phyloP scores from a whole-genome alignment of 345 rosid species.

The Citrus mangshanensis region DNA sequence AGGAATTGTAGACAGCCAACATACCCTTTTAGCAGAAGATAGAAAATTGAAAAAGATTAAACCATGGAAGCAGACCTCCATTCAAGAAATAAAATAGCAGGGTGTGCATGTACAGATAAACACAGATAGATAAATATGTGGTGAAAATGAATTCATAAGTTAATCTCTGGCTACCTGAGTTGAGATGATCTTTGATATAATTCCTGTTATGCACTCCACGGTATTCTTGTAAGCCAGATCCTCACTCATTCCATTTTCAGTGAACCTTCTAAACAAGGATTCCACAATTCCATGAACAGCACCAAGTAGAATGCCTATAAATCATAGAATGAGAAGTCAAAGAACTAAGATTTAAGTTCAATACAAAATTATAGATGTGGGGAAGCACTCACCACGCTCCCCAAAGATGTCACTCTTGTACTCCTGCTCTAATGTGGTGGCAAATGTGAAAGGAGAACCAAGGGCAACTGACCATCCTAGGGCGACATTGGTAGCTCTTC shows the following conservation, averaged over 20 bases:
- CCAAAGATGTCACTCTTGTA: constrained; percentile 96
- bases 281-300: constrained; percentile 90
- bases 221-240: constrained; percentile 82
- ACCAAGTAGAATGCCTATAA: constrained; percentile 78
- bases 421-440: constrained; percentile 86
- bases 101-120: not conserved
- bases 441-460: constrained; percentile 91
- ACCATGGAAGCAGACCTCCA: not conserved
- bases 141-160: not conserved
- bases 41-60: not conserved
- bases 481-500: constrained; percentile 85
- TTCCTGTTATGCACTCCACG: constrained; percentile 90
- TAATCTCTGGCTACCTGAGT: constrained; percentile 48
- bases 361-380: not conserved
- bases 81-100: not conserved
- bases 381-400: constrained; percentile 63
- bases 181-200: constrained; percentile 70
- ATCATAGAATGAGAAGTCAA: constrained; percentile 4
- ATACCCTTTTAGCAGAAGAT: constrained; percentile 55
- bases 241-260: constrained; percentile 73
- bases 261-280: constrained; percentile 75
- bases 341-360: not conserved
- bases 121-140: not conserved
- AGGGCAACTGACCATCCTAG: constrained; percentile 93
- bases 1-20: constrained; percentile 82